Base-by-base conservation (phyloP, 1,284 basidiomycete genomes). In the Ustilago crameri region DNA sequence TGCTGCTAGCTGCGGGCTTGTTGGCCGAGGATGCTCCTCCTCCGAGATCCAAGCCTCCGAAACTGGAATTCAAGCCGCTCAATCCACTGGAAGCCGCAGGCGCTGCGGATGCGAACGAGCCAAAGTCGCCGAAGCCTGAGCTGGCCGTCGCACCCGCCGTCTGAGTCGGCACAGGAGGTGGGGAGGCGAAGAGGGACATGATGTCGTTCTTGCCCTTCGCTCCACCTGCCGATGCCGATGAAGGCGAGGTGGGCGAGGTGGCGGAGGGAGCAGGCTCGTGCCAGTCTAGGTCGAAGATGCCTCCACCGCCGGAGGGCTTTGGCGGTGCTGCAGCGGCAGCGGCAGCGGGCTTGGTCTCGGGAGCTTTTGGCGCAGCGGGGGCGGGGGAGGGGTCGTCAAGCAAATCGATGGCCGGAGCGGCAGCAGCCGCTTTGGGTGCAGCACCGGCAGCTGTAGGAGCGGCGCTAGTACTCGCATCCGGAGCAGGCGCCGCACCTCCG, bases 261-360 rank as follows among this genome's bases (percentile, higher is more conserved):
- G 66, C 15, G 7, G 82, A 51, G 24, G 81, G 50, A 4, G 81
- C 76, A 23, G 84, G 78, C 3, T 85, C 75, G 17, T 86, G 68
- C 85, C 94, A 94, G 83, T 95, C 93, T 48, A 95, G 88, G 34
- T 90, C 89, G 81, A 95, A 94, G 3, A 95, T 85, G 65, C 93
- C 91, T 67, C 91, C 88, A 26, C 82, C 78, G 10, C 51, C 72
- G 24, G 82, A 81, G 80, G 76, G 12, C 81, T 68, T 26, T 82
- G 41, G 41, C 9, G 63, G 44, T 24, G 85, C 56, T 43, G 61
- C 72, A n/a, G 60, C 17, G 34, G 52, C 10, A 22, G 58, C 51
- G 41, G 48, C 9, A 15, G 56, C 41, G 7, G 52, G 41, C 34
- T 49, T 54, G n/a, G 69, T 38, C 17, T 62, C 44, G 26, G 56